These are phyloP conservation scores for Chaetomium fimeti DNA, from an alignment of 495 filamentous ascomycete genomes.

Conservation along the genomic window DNA sequence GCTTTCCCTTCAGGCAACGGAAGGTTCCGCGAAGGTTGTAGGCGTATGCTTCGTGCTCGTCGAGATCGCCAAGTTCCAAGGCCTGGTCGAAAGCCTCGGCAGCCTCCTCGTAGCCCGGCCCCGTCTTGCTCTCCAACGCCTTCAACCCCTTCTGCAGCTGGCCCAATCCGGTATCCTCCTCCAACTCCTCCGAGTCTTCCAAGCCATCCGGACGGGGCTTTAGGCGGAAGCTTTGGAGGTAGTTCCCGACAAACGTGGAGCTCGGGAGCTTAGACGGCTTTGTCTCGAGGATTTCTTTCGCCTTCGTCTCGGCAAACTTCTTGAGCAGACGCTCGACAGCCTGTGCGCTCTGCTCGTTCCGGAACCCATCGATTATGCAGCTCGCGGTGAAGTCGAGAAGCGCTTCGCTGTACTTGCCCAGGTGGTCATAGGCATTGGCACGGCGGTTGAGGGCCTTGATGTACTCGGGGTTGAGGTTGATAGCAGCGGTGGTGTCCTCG, in stretches of 20 bases:
- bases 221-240: conserved; percentile 93
- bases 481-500: conserved; percentile 92
- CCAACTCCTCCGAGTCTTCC: conserved; percentile 71
- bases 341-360: conserved; percentile 81
- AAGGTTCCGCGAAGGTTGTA: conserved; percentile 97
- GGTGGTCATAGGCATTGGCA: conserved; percentile 93
- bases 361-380: conserved; percentile 97
- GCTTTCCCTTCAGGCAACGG: conserved; percentile 86
- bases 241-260: conserved; percentile 95
- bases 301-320: conserved; percentile 94
- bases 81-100: conserved; percentile 82
- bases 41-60: conserved; percentile 79
- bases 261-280: conserved; percentile 72
- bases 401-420: conserved; percentile 86
- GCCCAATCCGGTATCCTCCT: conserved; percentile 77
- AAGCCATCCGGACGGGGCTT: conserved; percentile 76
- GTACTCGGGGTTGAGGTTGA: conserved; percentile 90
- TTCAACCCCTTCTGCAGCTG: conserved; percentile 78
- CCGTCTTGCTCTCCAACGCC: conserved; percentile 79
- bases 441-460: conserved; percentile 95
- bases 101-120: conserved; percentile 85
- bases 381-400: conserved; percentile 96
- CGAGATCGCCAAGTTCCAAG: conserved; percentile 72
- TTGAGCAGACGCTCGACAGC: conserved; percentile 91
- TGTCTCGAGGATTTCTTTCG: conserved; percentile 79